phyloP scores from a whole-genome alignment of 176 grass and related monocot species.

The Echinochloa phyllopogon region DNA sequence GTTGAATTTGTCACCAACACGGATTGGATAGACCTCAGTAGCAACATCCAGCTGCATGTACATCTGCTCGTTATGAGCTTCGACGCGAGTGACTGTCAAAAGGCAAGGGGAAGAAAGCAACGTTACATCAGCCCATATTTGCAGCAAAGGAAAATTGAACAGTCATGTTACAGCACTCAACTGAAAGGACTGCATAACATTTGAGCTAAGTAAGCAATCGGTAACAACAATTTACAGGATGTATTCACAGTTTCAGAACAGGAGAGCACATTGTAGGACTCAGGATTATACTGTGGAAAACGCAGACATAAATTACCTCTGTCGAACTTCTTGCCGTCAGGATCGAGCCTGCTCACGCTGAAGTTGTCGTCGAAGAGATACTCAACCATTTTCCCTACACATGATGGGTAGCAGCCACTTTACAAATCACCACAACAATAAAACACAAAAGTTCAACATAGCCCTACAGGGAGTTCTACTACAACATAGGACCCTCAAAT shows the following conservation, averaged over 20 bases:
- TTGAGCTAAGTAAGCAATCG: background rate
- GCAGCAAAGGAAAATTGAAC: background rate
- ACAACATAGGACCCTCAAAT: background rate
- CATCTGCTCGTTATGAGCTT: conserved; percentile 59
- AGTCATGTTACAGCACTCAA: background rate
- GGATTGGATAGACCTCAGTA: conserved; percentile 67
- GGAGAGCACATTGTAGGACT: background rate
- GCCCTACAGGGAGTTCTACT: background rate
- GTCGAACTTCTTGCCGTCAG: conserved; percentile 66
- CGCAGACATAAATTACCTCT: conserved; percentile 27
- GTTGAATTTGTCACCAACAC: conserved; percentile 53
- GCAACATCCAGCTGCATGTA: conserved; percentile 69
- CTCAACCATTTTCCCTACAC: conserved; percentile 42
- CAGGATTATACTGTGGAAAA: background rate
- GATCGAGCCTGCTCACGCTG: conserved; percentile 41
- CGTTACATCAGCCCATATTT: background rate
- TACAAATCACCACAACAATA: background rate
- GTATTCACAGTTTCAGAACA: background rate
- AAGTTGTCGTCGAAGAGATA: conserved; percentile 54
- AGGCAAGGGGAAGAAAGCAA: background rate
- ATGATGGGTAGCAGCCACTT: background rate
- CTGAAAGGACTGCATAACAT: background rate
- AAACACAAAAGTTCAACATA: background rate
- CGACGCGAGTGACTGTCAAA: conserved; percentile 56
- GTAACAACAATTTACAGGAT: background rate